Evolutionary conservation across 1,139 yeast genomes (phyloP).

Genomic region (Pichia sp.): DNA sequence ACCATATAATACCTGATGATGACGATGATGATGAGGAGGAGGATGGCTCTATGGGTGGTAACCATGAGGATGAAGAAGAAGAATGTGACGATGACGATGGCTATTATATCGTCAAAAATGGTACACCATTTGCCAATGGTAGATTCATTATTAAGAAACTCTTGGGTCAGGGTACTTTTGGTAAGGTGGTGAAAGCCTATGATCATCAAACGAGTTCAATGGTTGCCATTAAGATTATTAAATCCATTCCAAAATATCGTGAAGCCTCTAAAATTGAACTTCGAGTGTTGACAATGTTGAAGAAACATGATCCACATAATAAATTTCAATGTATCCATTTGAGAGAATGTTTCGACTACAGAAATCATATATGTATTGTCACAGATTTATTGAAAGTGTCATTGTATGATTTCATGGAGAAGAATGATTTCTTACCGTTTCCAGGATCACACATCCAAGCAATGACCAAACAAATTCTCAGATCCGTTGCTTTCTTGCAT

Average conservation of each 20-base stretch:
- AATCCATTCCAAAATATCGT: constrained; percentile 70
- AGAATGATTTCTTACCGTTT: constrained; percentile 65
- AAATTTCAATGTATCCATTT: constrained; percentile 67
- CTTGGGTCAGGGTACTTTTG: constrained; percentile 97
- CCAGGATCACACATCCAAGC: constrained; percentile 86
- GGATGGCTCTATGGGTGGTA: neutral
- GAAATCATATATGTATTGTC: constrained; percentile 91
- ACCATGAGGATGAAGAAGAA: constrained; percentile 14
- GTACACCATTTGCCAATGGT: constrained; percentile 57
- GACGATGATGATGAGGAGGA: constrained; percentile 1
- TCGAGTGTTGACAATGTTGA: constrained; percentile 68
- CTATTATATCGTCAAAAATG: constrained; percentile 62
- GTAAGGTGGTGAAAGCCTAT: constrained; percentile 77
- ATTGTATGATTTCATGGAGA: constrained; percentile 80
- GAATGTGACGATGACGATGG: constrained; percentile 72
- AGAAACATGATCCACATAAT: constrained; percentile 68
- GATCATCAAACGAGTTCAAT: constrained; percentile 51
- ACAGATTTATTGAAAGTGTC: constrained; percentile 83
- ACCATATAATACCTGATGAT: too few species aligned
- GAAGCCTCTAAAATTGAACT: constrained; percentile 86
- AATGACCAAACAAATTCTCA: constrained; percentile 74
- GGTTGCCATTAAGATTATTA: constrained; percentile 88
- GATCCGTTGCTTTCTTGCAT: constrained; percentile 85
- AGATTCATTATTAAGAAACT: constrained; percentile 59
- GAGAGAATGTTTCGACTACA: constrained; percentile 84